Evolutionary conservation across 805 yeast genomes (phyloP), one percentile per base, ranked within the genome.

Genomic region (Suhomyces tanzawaensis): DNA sequence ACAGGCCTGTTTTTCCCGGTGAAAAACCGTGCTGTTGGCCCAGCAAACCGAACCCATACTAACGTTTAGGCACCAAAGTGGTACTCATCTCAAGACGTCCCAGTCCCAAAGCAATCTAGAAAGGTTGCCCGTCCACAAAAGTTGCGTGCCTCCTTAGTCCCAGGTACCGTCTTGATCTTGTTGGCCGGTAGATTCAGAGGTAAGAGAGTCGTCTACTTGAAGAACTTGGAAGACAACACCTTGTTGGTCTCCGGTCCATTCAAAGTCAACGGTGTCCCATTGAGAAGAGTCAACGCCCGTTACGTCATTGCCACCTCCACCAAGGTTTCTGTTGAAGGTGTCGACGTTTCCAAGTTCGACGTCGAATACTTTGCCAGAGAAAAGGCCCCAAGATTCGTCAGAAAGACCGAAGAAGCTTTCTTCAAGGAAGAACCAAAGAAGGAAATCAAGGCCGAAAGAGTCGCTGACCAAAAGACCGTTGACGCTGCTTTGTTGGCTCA

Each of bases 161-260:
- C 97, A 74, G 99, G 99, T 72, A 85, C 97, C 66, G 97, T 91
- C 58, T 79, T 93, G 70, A 91, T 91, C 73, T 77, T 91, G 71
- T 82, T 91, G 69, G 97, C 98, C 64, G 99, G 99, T 71, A 88
- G 96, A 76, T 91, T 89, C 95, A 87, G 99, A 77, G 99, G 99
- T 73, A 93, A 91, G 87, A 90, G 98, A 79, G 99, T 93, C 62
- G 98, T 91, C 54, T 85, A 85, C 85, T 83, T 91, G 72, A 91
- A 91, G 84, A 76, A 84, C 73, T 81, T 93, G 68, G 96, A 89
- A 77, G 98, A 93, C 82, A 87, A 88, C 88, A 91, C 97, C 53
- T 78, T 91, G 63, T 85, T 91, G 67, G 96, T 91, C 51, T 76
- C 96, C 48, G 99, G 99, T 71, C 99, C 99, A 64, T 93, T 91